phyloP scores from a whole-genome alignment of 2,329 filamentous ascomycete genomes.

The Berkeleyomyces basicola region DNA sequence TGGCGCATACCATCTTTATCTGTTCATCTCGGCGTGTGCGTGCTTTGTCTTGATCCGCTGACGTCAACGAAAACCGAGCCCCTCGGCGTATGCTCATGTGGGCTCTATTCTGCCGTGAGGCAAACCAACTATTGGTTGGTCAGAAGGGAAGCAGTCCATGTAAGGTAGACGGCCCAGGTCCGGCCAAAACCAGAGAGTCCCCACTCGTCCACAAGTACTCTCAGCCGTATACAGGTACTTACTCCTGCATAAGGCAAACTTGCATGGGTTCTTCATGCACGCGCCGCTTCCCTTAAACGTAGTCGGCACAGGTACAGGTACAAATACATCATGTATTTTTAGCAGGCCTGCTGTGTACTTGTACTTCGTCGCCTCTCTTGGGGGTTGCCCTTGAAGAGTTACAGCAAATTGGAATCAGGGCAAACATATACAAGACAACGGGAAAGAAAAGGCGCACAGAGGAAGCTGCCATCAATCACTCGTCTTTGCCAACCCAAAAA shows the following conservation, averaged over 20 bases:
- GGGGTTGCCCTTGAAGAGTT: background rate
- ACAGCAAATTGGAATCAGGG: background rate
- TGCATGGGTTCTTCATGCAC: constrained; percentile 1
- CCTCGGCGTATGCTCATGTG: background rate
- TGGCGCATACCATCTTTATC: background rate
- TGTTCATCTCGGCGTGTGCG: background rate
- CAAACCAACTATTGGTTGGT: background rate
- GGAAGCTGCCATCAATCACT: background rate
- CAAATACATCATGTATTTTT: too few relatives aligned
- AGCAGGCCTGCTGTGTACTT: background rate
- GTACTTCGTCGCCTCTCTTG: background rate
- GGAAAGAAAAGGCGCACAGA: background rate
- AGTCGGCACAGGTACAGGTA: background rate
- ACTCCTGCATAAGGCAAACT: constrained; percentile 1
- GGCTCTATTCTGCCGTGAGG: background rate
- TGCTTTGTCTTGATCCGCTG: background rate
- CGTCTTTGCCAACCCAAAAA: background rate
- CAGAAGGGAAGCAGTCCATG: background rate
- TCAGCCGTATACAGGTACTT: background rate
- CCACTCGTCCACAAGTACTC: background rate
- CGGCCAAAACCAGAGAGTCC: background rate
- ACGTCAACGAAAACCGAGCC: background rate
- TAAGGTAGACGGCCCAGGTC: background rate
- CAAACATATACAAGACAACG: background rate
- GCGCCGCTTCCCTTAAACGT: background rate